Conservation (phyloP, 2,329 filamentous ascomycete species). For the Zymoseptoria ardabiliae region DNA sequence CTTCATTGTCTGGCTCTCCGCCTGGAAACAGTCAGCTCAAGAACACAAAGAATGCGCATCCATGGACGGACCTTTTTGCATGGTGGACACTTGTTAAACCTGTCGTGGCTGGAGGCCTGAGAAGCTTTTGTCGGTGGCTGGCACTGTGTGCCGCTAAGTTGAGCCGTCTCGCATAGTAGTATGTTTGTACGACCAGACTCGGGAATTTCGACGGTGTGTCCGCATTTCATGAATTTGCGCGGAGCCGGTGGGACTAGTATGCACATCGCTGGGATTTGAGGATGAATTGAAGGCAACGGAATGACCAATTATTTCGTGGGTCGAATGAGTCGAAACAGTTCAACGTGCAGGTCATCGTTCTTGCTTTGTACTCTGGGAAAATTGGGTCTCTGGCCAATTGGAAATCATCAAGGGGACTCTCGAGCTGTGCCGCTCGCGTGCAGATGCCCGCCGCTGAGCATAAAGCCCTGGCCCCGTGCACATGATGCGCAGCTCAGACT, state of each 20-base stretch:
- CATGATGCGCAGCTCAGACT: neutral
- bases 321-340: neutral
- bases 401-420: neutral
- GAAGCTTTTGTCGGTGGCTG: neutral
- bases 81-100: neutral
- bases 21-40: neutral
- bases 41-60: neutral
- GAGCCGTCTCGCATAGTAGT: neutral
- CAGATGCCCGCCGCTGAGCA: neutral
- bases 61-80: neutral
- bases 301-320: neutral
- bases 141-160: neutral
- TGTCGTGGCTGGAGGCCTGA: neutral
- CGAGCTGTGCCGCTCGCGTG: neutral
- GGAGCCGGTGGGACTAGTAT: neutral
- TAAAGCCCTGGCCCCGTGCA: neutral
- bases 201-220: neutral
- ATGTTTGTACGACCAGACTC: neutral
- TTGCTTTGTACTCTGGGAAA: neutral
- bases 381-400: neutral
- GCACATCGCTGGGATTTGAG: neutral
- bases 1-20: constrained; percentile 10
- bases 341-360: too few relatives aligned
- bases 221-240: neutral
- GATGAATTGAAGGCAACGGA: neutral